Evolutionary conservation across 495 filamentous ascomycete genomes (phyloP).

Genomic region (Gamarada debralockiae): DNA sequence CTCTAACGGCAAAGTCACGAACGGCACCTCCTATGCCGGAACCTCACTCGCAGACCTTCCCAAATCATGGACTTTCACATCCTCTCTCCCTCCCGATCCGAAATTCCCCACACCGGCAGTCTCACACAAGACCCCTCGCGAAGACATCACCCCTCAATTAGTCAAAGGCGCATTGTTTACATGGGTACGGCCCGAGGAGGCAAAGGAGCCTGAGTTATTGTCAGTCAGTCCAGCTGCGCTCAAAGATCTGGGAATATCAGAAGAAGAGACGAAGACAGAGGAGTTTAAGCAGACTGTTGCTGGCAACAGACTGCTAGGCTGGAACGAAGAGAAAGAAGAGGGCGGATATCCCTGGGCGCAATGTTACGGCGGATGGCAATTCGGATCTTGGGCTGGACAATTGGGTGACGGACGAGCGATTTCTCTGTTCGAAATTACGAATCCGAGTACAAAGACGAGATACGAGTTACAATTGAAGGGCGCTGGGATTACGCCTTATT

Average conservation of each 20-base stretch:
- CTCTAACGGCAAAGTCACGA: slow-evolving; percentile 26
- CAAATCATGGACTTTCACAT: slow-evolving; percentile 83
- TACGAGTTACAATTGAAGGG: slow-evolving; percentile 95
- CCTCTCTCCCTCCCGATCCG: slow-evolving; percentile 71
- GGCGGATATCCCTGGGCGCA: slow-evolving; percentile 96
- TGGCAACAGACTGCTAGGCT: slow-evolving; percentile 72
- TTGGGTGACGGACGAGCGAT: slow-evolving; percentile 94
- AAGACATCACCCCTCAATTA: slow-evolving; percentile 71
- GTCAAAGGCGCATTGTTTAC: slow-evolving; percentile 87
- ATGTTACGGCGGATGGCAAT: slow-evolving; percentile 90
- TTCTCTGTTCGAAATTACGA: slow-evolving; percentile 85
- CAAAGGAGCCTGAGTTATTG: slow-evolving; percentile 70
- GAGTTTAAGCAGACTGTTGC: slow-evolving; percentile 73
- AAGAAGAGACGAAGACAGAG: slow-evolving; percentile 61
- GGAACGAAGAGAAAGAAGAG: slow-evolving; percentile 53
- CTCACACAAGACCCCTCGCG: slow-evolving; percentile 75
- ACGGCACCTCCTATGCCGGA: slow-evolving; percentile 31
- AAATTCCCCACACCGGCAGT: slow-evolving; percentile 73
- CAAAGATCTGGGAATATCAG: slow-evolving; percentile 67
- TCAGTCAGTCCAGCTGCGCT: slow-evolving; percentile 74
- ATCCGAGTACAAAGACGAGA: slow-evolving; percentile 62
- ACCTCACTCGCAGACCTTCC: slow-evolving; percentile 60
- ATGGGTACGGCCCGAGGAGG: slow-evolving; percentile 75
- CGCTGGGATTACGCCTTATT: slow-evolving; percentile 89
- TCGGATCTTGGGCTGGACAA: slow-evolving; percentile 91